These are phyloP conservation scores for Septoria petroselini DNA, from an alignment of 2,329 filamentous ascomycete genomes.

Conservation along the genomic window DNA sequence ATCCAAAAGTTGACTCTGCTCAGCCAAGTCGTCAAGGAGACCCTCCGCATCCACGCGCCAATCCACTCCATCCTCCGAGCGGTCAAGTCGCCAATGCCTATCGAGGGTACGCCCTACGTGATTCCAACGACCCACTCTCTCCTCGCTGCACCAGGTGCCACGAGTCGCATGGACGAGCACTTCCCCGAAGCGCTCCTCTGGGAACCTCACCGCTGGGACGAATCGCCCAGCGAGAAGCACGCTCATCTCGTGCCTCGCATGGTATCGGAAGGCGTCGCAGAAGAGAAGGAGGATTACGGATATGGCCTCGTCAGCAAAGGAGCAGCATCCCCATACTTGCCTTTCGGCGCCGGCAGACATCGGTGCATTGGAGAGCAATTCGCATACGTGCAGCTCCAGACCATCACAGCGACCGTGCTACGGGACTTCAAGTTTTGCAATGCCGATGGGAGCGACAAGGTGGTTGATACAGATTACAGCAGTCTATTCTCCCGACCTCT, in stretches of 20 bases:
- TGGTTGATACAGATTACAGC: conserved; percentile 67
- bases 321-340: conserved; percentile 82
- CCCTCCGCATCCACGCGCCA: conserved; percentile 82
- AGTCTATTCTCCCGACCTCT: conserved; percentile 50
- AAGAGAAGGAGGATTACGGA: conserved; percentile 82
- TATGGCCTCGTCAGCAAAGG: conserved; percentile 93
- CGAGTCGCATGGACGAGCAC: conserved; percentile 65
- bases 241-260: conserved; percentile 31
- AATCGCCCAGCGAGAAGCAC: conserved; percentile 50
- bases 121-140: conserved; percentile 78
- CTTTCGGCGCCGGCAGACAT: conserved; percentile 89
- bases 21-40: conserved; percentile 84
- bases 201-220: conserved; percentile 90
- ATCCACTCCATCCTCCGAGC: conserved; percentile 95
- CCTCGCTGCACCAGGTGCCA: conserved; percentile 80
- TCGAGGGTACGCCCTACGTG: conserved; percentile 77
- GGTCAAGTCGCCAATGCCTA: conserved; percentile 81
- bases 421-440: conserved; percentile 78
- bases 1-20: conserved; percentile 77
- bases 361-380: conserved; percentile 97
- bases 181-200: conserved; percentile 81
- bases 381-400: conserved; percentile 86
- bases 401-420: conserved; percentile 74
- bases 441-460: conserved; percentile 63
- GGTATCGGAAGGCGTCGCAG: conserved; percentile 35